Percentiles rank a stretch among this genome's conserved stretches.
These are phyloP conservation scores for Verticillium nubilum DNA, from an alignment of 2,329 filamentous ascomycete genomes.

Conservation along the genomic window DNA sequence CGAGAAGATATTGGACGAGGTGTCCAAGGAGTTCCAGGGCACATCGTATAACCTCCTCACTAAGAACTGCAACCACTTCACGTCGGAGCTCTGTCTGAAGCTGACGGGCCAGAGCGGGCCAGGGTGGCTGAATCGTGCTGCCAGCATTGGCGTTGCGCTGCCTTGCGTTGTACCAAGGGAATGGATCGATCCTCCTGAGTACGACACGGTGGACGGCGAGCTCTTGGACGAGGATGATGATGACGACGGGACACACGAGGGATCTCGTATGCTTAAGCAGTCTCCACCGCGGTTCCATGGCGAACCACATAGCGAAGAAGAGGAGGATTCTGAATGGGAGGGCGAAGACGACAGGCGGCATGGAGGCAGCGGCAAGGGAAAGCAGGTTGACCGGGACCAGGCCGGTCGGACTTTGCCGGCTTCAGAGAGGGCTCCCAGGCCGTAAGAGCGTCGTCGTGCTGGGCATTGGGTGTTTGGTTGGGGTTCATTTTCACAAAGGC, in stretches of 20 bases:
- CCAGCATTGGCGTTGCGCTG: conserved; percentile 73
- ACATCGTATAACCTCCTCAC: conserved; percentile 76
- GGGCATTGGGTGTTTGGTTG: background rate
- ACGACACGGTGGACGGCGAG: conserved; percentile 66
- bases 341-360: conserved; percentile 39
- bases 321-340: conserved; percentile 32
- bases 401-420: conserved; percentile 46
- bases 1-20: conserved; percentile 60
- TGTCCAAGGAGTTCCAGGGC: conserved; percentile 68
- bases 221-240: conserved; percentile 46
- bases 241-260: conserved; percentile 35
- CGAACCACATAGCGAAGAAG: conserved; percentile 15
- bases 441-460: background rate
- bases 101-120: conserved; percentile 68
- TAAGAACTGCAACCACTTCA: conserved; percentile 88
- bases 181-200: conserved; percentile 76
- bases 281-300: conserved; percentile 16
- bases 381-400: conserved; percentile 40
- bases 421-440: conserved; percentile 43
- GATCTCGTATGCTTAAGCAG: conserved; percentile 51
- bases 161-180: conserved; percentile 79
- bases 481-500: background rate
- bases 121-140: conserved; percentile 74
- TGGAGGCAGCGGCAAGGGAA: conserved; percentile 36
- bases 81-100: conserved; percentile 66